Evolutionary conservation across 1,139 yeast genomes (phyloP), one percentile per base, ranked within the genome.

Genomic region (Pichia sp.): DNA sequence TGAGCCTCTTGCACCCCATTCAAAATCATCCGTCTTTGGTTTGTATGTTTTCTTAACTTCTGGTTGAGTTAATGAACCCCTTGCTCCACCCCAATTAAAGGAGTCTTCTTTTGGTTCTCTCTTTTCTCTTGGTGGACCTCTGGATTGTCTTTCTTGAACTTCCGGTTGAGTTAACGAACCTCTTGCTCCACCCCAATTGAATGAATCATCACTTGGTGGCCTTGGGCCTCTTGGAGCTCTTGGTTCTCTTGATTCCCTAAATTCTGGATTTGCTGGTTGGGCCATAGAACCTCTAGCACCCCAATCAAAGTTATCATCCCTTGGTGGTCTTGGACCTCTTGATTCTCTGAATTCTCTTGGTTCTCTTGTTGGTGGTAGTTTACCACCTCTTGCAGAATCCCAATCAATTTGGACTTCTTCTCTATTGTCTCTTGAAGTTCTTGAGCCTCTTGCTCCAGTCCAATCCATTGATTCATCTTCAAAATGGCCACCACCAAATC

Each of bases 1-100:
- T 2, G 53, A 46, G 73, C 76, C 75, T 61, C 69, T 80, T 13
- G 73, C 62, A 57, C 81, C 74, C 86, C 87, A 83, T 63, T 57
- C 58, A 25, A 57, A 49, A 29, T 46, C 51, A 29, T 56, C 58
- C 13, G 41, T 45, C 45, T 60, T 61, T 64, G 57, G 67, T 62
- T 58, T 67, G 55, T 67, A 67, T 69, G 53, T 31, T 36, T 44
- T 39, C 41, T 51, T 59, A 73, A 73, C 75, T 74, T 62, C 70
- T 80, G 42, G 70, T 76, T 33, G 66, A 58, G 69, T 67, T 19
- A 16, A 19, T 2, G 53, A 46, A 73, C 76, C 75, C 61, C 69
- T 80, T 44, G 69, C 76, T 29, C 63, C 67, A 52, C 71, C 71
- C 80, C 79, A 76, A 62, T 75, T 83, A 36, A 79, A 66, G 13